A percentile compares a stretch with the other conserved stretches of the same genome.
phyloP scores from a whole-genome alignment of 495 filamentous ascomycete genomes.

The Aspergillus sclerotiicarbonarius region DNA sequence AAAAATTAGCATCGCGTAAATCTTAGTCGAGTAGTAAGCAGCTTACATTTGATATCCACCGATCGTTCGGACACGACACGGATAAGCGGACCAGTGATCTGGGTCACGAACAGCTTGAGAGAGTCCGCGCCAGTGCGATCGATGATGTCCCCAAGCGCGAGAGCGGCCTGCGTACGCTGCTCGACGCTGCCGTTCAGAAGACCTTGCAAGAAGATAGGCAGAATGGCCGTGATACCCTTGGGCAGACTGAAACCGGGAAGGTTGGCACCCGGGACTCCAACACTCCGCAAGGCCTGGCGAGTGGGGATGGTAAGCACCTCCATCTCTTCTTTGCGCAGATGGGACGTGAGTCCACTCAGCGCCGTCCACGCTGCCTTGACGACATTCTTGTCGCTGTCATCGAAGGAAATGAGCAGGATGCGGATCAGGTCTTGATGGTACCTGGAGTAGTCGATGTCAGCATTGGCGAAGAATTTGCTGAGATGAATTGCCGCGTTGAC shows the following conservation, averaged over 20 bases:
- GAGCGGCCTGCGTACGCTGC: conserved; percentile 84
- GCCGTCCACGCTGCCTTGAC: conserved; percentile 93
- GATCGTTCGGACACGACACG: conserved; percentile 95
- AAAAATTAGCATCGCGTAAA: conserved; percentile 10
- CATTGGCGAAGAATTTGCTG: conserved; percentile 80
- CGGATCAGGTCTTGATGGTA: conserved; percentile 95
- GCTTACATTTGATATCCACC: conserved; percentile 77
- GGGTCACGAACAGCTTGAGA: conserved; percentile 89
- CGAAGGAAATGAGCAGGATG: conserved; percentile 83
- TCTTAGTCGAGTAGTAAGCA: not conserved
- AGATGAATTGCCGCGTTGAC: conserved; percentile 75
- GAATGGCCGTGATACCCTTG: conserved; percentile 94
- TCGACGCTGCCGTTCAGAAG: conserved; percentile 93
- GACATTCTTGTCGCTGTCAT: conserved; percentile 77
- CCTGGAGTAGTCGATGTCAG: conserved; percentile 83
- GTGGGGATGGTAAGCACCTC: conserved; percentile 87
- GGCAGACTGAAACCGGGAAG: conserved; percentile 88
- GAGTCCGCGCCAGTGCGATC: conserved; percentile 82
- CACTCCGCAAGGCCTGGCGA: conserved; percentile 76
- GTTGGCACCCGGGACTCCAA: conserved; percentile 81
- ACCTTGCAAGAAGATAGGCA: conserved; percentile 97
- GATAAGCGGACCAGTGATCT: conserved; percentile 96
- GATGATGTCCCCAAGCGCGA: conserved; percentile 93
- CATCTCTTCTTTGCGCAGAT: conserved; percentile 96
- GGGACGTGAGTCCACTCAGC: conserved; percentile 80